Evolutionary conservation across 2,329 filamentous ascomycete genomes (phyloP).

Genomic region (Fusarium pseudocircinatum): DNA sequence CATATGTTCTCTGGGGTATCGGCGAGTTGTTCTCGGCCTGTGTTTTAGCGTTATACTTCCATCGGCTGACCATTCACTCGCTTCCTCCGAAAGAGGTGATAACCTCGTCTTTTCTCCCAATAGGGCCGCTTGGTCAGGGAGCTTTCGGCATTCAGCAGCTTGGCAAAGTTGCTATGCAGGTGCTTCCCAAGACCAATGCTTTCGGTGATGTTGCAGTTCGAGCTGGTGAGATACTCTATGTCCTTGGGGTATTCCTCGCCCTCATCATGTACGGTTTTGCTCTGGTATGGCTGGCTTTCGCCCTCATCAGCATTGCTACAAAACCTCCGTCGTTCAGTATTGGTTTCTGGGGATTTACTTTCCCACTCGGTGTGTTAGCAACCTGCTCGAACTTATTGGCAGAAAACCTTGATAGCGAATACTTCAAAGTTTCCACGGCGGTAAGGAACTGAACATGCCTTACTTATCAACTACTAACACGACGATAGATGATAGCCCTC

Average conservation of each 20-base stretch:
- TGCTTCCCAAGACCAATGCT: conserved; percentile 52
- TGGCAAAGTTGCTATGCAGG: conserved; percentile 57
- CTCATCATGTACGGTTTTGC: conserved; percentile 58
- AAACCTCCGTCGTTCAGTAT: conserved; percentile 57
- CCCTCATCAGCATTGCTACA: conserved; percentile 53
- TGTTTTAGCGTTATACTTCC: conserved; percentile 74
- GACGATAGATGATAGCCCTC: conserved; percentile 51
- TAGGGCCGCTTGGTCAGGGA: conserved; percentile 74
- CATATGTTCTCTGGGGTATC: conserved; percentile 75
- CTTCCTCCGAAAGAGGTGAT: conserved; percentile 74
- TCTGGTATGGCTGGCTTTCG: conserved; percentile 56
- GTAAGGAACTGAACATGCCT: conserved; percentile 28
- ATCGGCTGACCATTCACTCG: conserved; percentile 72
- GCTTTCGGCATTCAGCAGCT: conserved; percentile 66
- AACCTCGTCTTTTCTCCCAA: conserved; percentile 72
- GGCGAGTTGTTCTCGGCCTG: conserved; percentile 67
- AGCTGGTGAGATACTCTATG: conserved; percentile 61
- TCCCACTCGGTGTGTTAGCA: conserved; percentile 57
- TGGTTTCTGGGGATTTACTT: conserved; percentile 61
- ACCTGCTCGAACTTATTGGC: conserved; percentile 54
- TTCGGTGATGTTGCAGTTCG: conserved; percentile 57
- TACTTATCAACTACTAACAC: conserved; percentile 7
- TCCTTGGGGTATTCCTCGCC: conserved; percentile 61
- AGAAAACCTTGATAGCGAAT: conserved; percentile 53
- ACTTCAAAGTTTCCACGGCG: conserved; percentile 55